phyloP scores from a whole-genome alignment of 2,329 filamentous ascomycete genomes.

The Orbilia javanica region DNA sequence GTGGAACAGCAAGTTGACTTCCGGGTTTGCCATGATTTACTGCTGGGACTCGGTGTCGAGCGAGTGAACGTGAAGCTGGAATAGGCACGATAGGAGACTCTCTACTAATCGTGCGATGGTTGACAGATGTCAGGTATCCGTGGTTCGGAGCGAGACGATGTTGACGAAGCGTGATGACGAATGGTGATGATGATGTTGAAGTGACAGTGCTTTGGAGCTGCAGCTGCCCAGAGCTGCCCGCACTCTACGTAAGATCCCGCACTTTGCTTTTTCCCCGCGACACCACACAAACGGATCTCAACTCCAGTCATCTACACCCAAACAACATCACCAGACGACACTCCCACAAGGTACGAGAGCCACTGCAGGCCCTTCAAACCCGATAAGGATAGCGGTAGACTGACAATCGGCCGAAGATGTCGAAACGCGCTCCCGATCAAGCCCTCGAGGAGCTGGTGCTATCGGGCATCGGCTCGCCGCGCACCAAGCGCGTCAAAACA shows the following conservation, averaged over 20 bases:
- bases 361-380: not conserved
- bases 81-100: constrained; percentile 59
- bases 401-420: constrained; percentile 39
- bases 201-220: constrained; percentile 30
- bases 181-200: constrained; percentile 18
- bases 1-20: constrained; percentile 98
- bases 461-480: constrained; percentile 55
- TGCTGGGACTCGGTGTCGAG: not conserved
- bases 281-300: constrained; percentile 38
- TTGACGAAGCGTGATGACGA: not conserved
- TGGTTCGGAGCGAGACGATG: constrained; percentile 12
- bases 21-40: constrained; percentile 79
- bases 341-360: constrained; percentile 31
- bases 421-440: constrained; percentile 54
- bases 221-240: constrained; percentile 29
- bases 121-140: not conserved
- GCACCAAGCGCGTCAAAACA: constrained; percentile 57
- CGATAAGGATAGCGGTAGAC: not conserved
- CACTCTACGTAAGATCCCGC: constrained; percentile 45
- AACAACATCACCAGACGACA: constrained; percentile 40
- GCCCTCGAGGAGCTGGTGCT: constrained; percentile 53
- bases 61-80: not conserved
- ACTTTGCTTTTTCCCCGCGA: constrained; percentile 57
- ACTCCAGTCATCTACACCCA: constrained; percentile 44
- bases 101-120: constrained; percentile 61